These are phyloP conservation scores for Amphibolis antarctica DNA, from an alignment of 106 monocot genomes.

Conservation along the genomic window DNA sequence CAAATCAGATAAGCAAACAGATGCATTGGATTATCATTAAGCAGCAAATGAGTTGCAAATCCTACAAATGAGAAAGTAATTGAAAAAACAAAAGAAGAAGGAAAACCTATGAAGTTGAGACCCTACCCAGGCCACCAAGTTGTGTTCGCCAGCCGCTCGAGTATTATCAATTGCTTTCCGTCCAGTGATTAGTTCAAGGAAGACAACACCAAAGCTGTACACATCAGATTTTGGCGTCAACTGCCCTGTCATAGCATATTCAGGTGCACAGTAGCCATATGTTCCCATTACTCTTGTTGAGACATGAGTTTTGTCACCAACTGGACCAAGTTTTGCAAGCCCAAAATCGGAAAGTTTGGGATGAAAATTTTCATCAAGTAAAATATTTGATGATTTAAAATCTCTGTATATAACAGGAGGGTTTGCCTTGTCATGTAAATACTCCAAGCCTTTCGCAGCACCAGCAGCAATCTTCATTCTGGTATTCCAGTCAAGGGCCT, in stretches of 20 bases:
- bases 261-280: slow-evolving; percentile 71
- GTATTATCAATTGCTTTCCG: slow-evolving; percentile 63
- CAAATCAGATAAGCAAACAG: too few relatives aligned
- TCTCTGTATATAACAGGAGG: slow-evolving; percentile 69
- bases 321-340: slow-evolving; percentile 71
- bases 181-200: slow-evolving; percentile 63
- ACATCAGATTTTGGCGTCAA: slow-evolving; percentile 64
- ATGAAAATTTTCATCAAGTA: slow-evolving; percentile 42
- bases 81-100: background rate
- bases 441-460: slow-evolving; percentile 64
- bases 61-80: background rate
- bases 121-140: slow-evolving; percentile 68
- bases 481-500: slow-evolving; percentile 64
- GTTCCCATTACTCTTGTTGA: slow-evolving; percentile 72
- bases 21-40: background rate
- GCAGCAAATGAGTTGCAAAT: background rate
- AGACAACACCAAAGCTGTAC: slow-evolving; percentile 73
- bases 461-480: slow-evolving; percentile 76
- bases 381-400: slow-evolving; percentile 68
- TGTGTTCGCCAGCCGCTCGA: slow-evolving; percentile 42
- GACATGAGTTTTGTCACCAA: slow-evolving; percentile 68
- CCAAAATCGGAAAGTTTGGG: slow-evolving; percentile 74
- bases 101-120: too few relatives aligned
- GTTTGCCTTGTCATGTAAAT: slow-evolving; percentile 58
- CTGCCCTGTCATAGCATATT: slow-evolving; percentile 77